Evolutionary conservation across 2,329 filamentous ascomycete species (phyloP).

Genomic region (Corniculantispora saksenae): DNA sequence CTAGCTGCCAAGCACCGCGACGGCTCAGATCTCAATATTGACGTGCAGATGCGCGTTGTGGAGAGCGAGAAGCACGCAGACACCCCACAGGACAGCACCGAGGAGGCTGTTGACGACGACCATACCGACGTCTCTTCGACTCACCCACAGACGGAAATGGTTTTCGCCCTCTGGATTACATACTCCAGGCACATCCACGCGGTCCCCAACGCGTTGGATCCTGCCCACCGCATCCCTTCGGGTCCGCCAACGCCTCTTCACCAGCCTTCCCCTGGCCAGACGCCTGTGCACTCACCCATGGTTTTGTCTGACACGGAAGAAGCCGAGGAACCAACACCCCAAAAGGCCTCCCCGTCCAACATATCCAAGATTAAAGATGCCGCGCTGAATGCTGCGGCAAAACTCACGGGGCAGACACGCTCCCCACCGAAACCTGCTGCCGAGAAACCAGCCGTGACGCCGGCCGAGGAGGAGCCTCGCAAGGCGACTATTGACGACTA

Average conservation of each 20-base stretch:
- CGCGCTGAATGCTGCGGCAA: slow-evolving; percentile 56
- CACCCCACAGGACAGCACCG: slow-evolving; percentile 63
- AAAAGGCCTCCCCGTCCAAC: slow-evolving; percentile 43
- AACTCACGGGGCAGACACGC: slow-evolving; percentile 46
- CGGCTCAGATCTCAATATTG: slow-evolving; percentile 87
- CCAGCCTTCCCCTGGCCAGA: slow-evolving; percentile 77
- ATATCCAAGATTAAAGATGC: slow-evolving; percentile 58
- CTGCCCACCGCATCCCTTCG: slow-evolving; percentile 48
- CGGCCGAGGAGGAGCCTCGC: slow-evolving; percentile 38
- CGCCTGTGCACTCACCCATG: slow-evolving; percentile 55
- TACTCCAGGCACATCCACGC: slow-evolving; percentile 93
- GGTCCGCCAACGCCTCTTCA: slow-evolving; percentile 70
- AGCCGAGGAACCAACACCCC: slow-evolving; percentile 47
- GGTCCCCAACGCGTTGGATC: slow-evolving; percentile 59
- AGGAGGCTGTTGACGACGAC: slow-evolving; percentile 56
- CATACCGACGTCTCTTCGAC: slow-evolving; percentile 34
- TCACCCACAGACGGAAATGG: slow-evolving; percentile 66
- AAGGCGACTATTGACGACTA: slow-evolving; percentile 93
- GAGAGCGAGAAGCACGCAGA: slow-evolving; percentile 75
- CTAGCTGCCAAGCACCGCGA: slow-evolving; percentile 85
- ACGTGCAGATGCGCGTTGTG: slow-evolving; percentile 94
- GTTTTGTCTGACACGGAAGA: slow-evolving; percentile 56
- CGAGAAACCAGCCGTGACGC: slow-evolving; percentile 33
- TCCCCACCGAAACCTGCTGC: slow-evolving; percentile 29
- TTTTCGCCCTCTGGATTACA: slow-evolving; percentile 95